Conservation (phyloP, 169 alveolate genomes). For the Cyclospora cayetanensis region DNA sequence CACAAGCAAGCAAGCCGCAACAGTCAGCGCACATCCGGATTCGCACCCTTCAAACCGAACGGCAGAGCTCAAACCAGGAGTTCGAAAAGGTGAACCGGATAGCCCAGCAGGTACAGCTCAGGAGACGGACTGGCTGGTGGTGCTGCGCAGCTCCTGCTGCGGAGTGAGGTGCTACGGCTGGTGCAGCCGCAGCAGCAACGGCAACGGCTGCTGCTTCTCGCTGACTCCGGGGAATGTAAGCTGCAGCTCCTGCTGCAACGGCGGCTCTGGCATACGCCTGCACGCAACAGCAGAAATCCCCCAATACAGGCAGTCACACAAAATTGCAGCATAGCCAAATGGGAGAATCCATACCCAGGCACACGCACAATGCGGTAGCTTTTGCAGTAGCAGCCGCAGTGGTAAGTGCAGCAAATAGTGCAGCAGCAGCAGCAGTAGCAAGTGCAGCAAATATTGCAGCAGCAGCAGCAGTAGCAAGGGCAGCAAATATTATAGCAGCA, state of each 20-base stretch:
- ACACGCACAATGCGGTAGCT: background rate
- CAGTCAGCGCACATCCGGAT: no score
- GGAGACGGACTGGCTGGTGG: background rate
- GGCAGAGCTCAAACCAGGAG: no score
- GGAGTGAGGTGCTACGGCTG: background rate
- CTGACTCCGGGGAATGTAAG: conserved; percentile 3
- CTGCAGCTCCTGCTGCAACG: conserved; percentile 41
- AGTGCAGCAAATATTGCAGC: background rate
- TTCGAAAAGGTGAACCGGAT: no score
- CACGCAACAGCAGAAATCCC: background rate
- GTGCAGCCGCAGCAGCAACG: conserved; percentile 15
- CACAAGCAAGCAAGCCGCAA: no score
- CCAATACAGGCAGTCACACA: background rate
- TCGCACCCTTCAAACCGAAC: conserved; percentile 7
- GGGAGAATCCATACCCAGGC: background rate
- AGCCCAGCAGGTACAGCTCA: background rate
- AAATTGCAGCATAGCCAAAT: background rate
- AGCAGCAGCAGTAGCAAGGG: background rate
- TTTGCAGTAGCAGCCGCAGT: background rate
- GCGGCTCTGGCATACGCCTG: conserved; percentile 28
- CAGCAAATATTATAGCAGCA: background rate
- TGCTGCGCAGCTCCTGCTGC: background rate
- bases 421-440: conserved; percentile 32
- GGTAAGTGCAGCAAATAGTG: background rate
- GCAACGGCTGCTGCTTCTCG: conserved; percentile 9